Evolutionary conservation across 31 red algal genomes (phyloP), one percentile per base, ranked within the genome.

Genomic region (Bonnemaisonia californica): DNA sequence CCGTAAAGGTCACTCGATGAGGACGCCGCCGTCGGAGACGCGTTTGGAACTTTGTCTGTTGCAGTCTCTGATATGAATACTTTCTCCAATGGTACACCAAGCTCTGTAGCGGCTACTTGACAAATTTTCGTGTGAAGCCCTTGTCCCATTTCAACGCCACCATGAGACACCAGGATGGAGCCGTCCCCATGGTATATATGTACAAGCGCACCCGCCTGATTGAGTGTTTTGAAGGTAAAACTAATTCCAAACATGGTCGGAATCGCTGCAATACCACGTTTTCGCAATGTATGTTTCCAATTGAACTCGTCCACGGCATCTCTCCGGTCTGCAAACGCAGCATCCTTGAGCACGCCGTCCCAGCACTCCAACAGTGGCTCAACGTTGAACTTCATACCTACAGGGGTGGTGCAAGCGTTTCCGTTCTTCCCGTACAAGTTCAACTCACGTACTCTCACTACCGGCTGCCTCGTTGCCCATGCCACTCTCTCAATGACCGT

Each of bases 141-240:
- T 51, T 97, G 89, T 19, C 89, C 89, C 94, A 97, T 97, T 83
- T 97, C 94, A 19, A 93, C 87, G 31, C 94, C 94, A 16, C 94
- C 94, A 65, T 89, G 89, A 23, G 83, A 74, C 4, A 97, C 57
- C 24, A 97, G 72, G 26, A 97, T 90, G 62, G 90, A 91, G 1
- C 94, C 94, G 54, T 97, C 94, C 8, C 74, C 80, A 47, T 85
- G 70, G 54, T 84, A 89, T 28, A 97, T 80, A 45, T 97, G 89
- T 16, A 97, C 83, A 8, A 97, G 57, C 28, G 86, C 89, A 7
- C 83, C 89, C 2, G 84, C 94, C 51, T 97, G 94, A 75, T 97
- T 97, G 61, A 84, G 83, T 39, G 94, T 83, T 7, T 45, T 72
- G 42, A 92, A 92, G 7, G 72, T 87, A 76, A 97, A 97, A 70